Evolutionary conservation across 805 yeast species (phyloP).

Genomic region (Lachancea mirantina): DNA sequence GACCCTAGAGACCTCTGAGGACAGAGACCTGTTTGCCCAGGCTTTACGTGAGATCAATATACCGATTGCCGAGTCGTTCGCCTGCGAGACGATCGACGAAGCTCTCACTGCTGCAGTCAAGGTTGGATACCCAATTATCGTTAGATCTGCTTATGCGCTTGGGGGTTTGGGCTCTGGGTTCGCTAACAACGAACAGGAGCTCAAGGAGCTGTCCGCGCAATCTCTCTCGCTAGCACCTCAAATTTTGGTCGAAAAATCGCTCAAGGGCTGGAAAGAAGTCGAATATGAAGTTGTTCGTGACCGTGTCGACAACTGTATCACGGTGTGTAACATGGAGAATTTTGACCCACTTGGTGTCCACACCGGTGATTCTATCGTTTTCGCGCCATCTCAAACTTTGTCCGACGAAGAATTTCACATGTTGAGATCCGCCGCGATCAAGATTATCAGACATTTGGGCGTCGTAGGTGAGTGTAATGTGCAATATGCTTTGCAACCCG

Average conservation of each 20-base stretch:
- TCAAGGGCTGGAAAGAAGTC: slow-evolving; percentile 98
- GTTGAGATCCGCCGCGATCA: slow-evolving; percentile 96
- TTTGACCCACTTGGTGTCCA: slow-evolving; percentile 97
- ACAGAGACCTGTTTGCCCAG: slow-evolving; percentile 90
- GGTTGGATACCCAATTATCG: slow-evolving; percentile 93
- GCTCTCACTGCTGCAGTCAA: slow-evolving; percentile 83
- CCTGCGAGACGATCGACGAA: slow-evolving; percentile 89
- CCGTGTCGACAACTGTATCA: slow-evolving; percentile 92
- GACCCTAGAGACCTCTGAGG: slow-evolving; percentile 94
- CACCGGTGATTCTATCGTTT: slow-evolving; percentile 98
- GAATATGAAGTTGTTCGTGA: slow-evolving; percentile 98
- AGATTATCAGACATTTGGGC: slow-evolving; percentile 94
- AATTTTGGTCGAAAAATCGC: slow-evolving; percentile 89
- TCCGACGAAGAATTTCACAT: slow-evolving; percentile 97
- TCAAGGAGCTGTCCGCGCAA: slow-evolving; percentile 81
- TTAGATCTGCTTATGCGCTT: slow-evolving; percentile 92
- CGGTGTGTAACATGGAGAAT: slow-evolving; percentile 99
- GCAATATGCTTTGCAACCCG: slow-evolving; percentile 93
- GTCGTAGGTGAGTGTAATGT: slow-evolving; percentile 99
- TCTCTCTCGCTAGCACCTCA: slow-evolving; percentile 89
- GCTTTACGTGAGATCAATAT: slow-evolving; percentile 92
- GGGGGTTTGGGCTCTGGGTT: slow-evolving; percentile 99
- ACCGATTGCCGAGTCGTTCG: slow-evolving; percentile 95
- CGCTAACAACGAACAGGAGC: slow-evolving; percentile 76
- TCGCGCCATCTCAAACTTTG: slow-evolving; percentile 96